A percentile compares a stretch with the other conserved stretches of the same genome.
Evolutionary conservation across 73 alveolate species (phyloP).

Genomic region (Symbiodinium natans): DNA sequence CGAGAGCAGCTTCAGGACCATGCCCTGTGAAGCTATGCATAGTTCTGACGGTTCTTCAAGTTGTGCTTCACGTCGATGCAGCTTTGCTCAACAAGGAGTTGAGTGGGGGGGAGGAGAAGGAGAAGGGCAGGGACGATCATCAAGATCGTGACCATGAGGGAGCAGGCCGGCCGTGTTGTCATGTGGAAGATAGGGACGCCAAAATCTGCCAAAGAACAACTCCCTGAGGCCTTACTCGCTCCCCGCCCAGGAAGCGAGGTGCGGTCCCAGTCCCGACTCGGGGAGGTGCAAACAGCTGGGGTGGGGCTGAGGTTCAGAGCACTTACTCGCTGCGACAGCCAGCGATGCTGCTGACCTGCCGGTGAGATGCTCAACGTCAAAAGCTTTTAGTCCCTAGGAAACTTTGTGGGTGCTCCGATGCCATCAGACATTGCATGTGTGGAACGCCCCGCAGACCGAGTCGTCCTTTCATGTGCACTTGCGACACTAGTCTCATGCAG

Average conservation of each 20-base stretch:
- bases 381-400: no score
- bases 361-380: background rate
- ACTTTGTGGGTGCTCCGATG: no score
- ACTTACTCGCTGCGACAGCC: background rate
- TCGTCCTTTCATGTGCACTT: no score
- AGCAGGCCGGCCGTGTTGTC: background rate
- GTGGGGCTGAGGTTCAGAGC: no score
- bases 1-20: slow-evolving; percentile 6
- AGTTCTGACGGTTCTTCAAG: background rate
- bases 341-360: background rate
- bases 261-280: no score
- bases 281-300: no score
- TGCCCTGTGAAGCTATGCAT: no score
- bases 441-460: no score
- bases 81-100: background rate
- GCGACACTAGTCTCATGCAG: no score
- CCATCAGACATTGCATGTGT: no score
- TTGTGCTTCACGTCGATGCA: background rate
- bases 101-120: background rate
- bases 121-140: background rate
- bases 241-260: background rate
- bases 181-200: no score
- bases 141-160: background rate
- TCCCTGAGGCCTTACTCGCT: background rate
- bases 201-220: no score